phyloP scores from a whole-genome alignment of 2,329 filamentous ascomycete genomes.

The Bimuria novae-zelandiae region DNA sequence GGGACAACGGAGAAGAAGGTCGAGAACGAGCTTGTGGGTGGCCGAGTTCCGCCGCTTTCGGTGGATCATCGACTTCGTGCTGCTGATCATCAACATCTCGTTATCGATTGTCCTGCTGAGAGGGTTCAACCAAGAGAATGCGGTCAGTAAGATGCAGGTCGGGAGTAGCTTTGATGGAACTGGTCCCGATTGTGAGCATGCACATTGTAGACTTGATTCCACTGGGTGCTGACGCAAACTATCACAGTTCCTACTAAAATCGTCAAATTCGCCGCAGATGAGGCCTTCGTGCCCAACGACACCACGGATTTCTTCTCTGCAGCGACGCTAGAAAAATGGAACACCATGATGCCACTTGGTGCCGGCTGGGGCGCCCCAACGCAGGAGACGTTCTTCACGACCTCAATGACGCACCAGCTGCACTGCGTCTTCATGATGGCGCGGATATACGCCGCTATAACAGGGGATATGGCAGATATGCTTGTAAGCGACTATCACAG shows the following conservation, averaged over 20 bases:
- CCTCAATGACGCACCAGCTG: slow-evolving; percentile 15
- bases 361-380: slow-evolving; percentile 9
- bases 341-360: slow-evolving; percentile 13
- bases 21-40: not conserved
- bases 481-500: slow-evolving; percentile 13
- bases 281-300: slow-evolving; percentile 13
- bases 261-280: slow-evolving; percentile 14
- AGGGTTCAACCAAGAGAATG: slow-evolving; percentile 3
- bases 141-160: not conserved
- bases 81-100: slow-evolving; percentile 10
- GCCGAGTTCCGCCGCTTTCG: slow-evolving; percentile 6
- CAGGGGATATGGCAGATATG: not conserved
- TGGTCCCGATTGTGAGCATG: not conserved
- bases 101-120: slow-evolving; percentile 7
- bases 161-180: slow-evolving; percentile 5
- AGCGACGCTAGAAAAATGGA: slow-evolving; percentile 11
- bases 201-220: too few relatives aligned
- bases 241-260: slow-evolving; percentile 14
- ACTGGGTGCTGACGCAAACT: too few relatives aligned
- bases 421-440: slow-evolving; percentile 18
- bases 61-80: slow-evolving; percentile 7
- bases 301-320: slow-evolving; percentile 12
- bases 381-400: slow-evolving; percentile 11
- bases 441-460: slow-evolving; percentile 13
- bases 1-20: not conserved